phyloP scores from a whole-genome alignment of 306 rosid species.

The Malus sylvestris region DNA sequence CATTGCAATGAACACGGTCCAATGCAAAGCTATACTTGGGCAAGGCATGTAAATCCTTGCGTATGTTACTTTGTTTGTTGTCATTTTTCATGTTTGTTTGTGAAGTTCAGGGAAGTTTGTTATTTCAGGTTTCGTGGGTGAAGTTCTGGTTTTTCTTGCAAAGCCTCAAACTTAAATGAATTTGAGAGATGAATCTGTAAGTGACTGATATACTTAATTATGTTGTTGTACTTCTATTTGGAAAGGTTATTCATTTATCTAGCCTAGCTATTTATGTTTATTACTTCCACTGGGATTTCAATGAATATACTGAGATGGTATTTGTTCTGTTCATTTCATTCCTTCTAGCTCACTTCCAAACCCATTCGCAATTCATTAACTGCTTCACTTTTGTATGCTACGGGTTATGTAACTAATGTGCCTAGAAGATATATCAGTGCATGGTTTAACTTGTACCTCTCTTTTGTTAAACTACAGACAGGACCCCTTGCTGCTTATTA shows the following conservation, averaged over 20 bases:
- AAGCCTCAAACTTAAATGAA: conserved; percentile 99
- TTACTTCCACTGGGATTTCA: not conserved
- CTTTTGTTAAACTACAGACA: conserved; percentile 38
- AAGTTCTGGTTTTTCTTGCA: conserved; percentile 71
- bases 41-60: conserved; percentile 33
- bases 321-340: not conserved
- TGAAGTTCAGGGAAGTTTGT: conserved; percentile 14
- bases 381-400: not conserved
- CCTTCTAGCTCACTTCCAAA: not conserved
- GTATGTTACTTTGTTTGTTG: not conserved
- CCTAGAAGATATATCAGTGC: not conserved
- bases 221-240: not conserved
- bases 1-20: conserved; percentile 47
- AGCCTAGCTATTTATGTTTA: not conserved
- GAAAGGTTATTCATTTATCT: not conserved
- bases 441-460: not conserved
- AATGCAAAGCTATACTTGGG: conserved; percentile 80
- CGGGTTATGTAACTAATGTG: not conserved
- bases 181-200: conserved; percentile 90
- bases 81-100: conserved; percentile 8
- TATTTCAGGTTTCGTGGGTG: conserved; percentile 67
- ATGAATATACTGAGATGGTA: not conserved
- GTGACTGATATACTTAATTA: conserved; percentile 20
- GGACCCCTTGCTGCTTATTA: conserved; percentile 94
- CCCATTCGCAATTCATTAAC: not conserved